These are phyloP conservation scores for Magnaporthiopsis rhizophila DNA, from an alignment of 2,329 filamentous ascomycete genomes.

Conservation along the genomic window DNA sequence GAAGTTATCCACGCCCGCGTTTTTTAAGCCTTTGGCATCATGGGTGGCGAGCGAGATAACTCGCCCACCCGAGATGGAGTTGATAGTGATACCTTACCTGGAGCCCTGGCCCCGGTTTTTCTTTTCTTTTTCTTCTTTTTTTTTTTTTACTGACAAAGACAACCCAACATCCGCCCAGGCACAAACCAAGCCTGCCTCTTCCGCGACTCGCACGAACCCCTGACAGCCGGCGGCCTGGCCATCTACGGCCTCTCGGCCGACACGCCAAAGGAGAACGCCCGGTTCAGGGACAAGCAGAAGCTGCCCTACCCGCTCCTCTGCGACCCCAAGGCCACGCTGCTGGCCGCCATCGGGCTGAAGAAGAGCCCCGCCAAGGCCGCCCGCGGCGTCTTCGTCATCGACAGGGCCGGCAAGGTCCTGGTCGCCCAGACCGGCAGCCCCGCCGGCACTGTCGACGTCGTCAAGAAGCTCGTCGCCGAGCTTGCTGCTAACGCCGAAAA, in stretches of 20 bases:
- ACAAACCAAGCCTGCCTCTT: slow-evolving; percentile 91
- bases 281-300: slow-evolving; percentile 85
- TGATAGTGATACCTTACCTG: too few species aligned
- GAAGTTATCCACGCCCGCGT: background rate
- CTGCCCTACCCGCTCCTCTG: slow-evolving; percentile 84
- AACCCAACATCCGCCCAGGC: slow-evolving; percentile 42
- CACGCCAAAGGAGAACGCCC: slow-evolving; percentile 83
- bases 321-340: slow-evolving; percentile 66
- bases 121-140: too few species aligned
- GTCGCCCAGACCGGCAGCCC: slow-evolving; percentile 69
- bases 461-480: slow-evolving; percentile 59
- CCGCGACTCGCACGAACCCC: slow-evolving; percentile 70
- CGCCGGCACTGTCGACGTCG: slow-evolving; percentile 66
- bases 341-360: slow-evolving; percentile 80
- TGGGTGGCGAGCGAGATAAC: background rate
- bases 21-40: background rate
- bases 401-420: slow-evolving; percentile 68
- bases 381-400: slow-evolving; percentile 80
- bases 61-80: background rate
- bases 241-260: slow-evolving; percentile 90
- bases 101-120: too few species aligned
- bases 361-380: slow-evolving; percentile 72
- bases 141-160: background rate
- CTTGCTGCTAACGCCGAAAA: slow-evolving; percentile 10
- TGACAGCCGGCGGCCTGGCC: slow-evolving; percentile 70